Base-by-base conservation (phyloP, 2,329 filamentous ascomycete genomes). In the Cladosporium sp. region DNA sequence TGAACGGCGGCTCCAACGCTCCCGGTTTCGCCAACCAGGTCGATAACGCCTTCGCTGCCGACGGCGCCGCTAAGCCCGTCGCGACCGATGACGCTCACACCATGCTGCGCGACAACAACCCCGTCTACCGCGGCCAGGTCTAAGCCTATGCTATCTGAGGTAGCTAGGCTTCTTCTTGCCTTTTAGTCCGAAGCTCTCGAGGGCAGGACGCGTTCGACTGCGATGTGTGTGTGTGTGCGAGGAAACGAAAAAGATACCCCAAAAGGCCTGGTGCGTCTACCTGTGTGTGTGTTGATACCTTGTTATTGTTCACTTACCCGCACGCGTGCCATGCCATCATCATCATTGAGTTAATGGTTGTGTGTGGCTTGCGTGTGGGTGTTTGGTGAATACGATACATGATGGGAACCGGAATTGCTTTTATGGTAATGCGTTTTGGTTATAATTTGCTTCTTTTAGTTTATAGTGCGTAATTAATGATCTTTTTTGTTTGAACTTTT, bases 11-110 rank as follows among this genome's bases (percentile, higher is more conserved):
- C 27, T 54, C 50, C 56, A 59, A 62, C 45, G 61, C 57, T 4
- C 51, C 51, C 41, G 57, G 56, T 25, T 73, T 75, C 54, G 65
- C 68, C 49, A 70, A 66, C 57, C 72, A 76, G 59, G 68, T 76
- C 40, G 68, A 73, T 52, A 65, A 67, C 49, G 72, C 72, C 9
- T 74, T 72, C 18, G 38, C 38, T 30, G 39, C 41, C 13, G 54
- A 56, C 49, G 56, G 55, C 27, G 45, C 54, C 16, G 55, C 58
- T 16, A 45, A 36, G 48, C 50, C 54, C 35, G 49, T 43, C 30
- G 38, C 56, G 33, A 60, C 58, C 54, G 62, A 40, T 22, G 45
- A 33, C 25, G 35, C 30, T 18, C 45, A 69, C 63, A 74, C 71
- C 45, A 63, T 65, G 2, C 64, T 73, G 32, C 70, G 70, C 52